Evolutionary conservation across 352 stramenopile species (phyloP).

Genomic region (Globisporangium polare): DNA sequence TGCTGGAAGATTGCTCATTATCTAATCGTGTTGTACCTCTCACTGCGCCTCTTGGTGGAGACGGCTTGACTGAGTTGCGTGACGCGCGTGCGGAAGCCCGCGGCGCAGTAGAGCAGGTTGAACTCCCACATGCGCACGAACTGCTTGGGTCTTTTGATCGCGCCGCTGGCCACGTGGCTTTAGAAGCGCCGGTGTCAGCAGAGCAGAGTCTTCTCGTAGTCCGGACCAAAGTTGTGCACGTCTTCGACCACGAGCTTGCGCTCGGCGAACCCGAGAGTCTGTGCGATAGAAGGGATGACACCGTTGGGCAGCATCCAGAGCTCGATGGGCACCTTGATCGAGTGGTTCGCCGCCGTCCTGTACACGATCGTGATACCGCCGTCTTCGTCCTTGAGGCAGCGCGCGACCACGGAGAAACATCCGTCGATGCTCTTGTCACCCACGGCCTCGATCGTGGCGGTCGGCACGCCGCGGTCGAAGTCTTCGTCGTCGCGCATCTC

Average conservation of each 20-base stretch:
- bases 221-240: conserved; percentile 75
- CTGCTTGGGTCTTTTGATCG: conserved; percentile 65
- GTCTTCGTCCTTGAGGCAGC: conserved; percentile 69
- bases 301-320: conserved; percentile 86
- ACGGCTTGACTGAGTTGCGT: conserved; percentile 80
- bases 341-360: conserved; percentile 74
- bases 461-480: conserved; percentile 83
- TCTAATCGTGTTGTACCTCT: conserved; percentile 72
- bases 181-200: conserved; percentile 84
- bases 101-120: conserved; percentile 86
- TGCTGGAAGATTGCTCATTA: conserved; percentile 16
- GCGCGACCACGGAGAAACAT: conserved; percentile 76
- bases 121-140: conserved; percentile 88
- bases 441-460: conserved; percentile 87
- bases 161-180: conserved; percentile 57
- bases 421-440: conserved; percentile 83
- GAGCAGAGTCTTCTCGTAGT: conserved; percentile 88
- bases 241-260: conserved; percentile 75
- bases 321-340: conserved; percentile 71
- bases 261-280: conserved; percentile 69
- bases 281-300: conserved; percentile 71
- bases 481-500: conserved; percentile 60
- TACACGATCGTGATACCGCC: conserved; percentile 74
- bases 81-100: conserved; percentile 77
- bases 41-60: conserved; percentile 74